Base-by-base conservation (phyloP, 306 rosid species). In the Fragaria nilgerrensis region DNA sequence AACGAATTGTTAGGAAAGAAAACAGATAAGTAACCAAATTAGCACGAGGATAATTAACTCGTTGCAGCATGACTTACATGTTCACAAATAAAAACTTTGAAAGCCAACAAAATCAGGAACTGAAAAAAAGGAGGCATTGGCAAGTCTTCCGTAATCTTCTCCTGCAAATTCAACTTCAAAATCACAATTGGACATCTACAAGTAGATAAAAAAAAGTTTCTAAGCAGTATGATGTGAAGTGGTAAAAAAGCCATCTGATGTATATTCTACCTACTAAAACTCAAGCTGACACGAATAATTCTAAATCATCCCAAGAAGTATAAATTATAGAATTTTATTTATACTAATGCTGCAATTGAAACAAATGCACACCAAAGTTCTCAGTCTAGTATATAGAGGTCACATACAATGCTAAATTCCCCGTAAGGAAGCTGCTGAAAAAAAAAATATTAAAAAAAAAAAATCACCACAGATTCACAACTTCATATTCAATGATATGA, bases 51-150 rank as follows among this genome's bases (percentile, higher is more conserved):
- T 34, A 68, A 68, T 10, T 22, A 66, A 68, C 34, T 41, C 10
- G 20, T 39, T 41, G 53, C 73, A 22, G 22, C 36, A 70, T 19
- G 34, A 74, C 75, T 59, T 76, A 88, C 97, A 85, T 84, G 87
- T 84, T 91, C 97, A 34, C 88, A 84, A 74, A 81, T 37, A 85
- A 91, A 88, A 81, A 89, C 85, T 84, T 84, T 91, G 86, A 89
- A 83, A 74, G 97, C 92, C 84, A 91, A 84, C 39, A 91, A 49
- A 20, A 94, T 86, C 72, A 91, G 91, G 81, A 91, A 89, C 85
- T 81, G 90, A 88, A 91, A 91, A 72, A 89, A 77, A n/a, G 88
- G 88, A 69, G 97, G 92, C 97, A 91, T 91, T 76, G 90, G 87
- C 79, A 91, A 87, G 73, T 84, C 70, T 83, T 89, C 92, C 0